Evolutionary conservation across 495 filamentous ascomycete species (phyloP).

Genomic region (Trichocladium uniseriatum): DNA sequence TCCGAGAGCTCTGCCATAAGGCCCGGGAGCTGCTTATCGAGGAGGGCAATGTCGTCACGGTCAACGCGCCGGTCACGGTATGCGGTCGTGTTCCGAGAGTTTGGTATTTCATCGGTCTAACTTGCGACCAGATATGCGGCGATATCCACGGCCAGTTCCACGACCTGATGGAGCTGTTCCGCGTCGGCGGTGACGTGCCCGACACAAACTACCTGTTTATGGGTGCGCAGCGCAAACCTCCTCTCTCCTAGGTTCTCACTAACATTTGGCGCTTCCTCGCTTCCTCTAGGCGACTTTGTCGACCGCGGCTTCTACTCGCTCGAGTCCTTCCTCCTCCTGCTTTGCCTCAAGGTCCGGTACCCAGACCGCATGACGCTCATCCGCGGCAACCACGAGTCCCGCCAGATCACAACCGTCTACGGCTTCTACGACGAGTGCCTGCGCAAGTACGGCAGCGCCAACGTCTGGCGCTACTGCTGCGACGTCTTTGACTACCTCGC

Average conservation of each 20-base stretch:
- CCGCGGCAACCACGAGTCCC: slow-evolving; percentile 92
- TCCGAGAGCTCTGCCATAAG: slow-evolving; percentile 95
- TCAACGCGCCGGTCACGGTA: slow-evolving; percentile 90
- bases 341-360: slow-evolving; percentile 95
- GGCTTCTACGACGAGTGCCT: slow-evolving; percentile 99
- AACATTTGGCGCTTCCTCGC: not conserved
- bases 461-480: slow-evolving; percentile 98
- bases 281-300: slow-evolving; percentile 71
- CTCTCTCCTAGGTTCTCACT: not conserved
- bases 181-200: slow-evolving; percentile 88
- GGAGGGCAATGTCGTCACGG: slow-evolving; percentile 94
- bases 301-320: slow-evolving; percentile 97
- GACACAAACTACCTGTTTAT: slow-evolving; percentile 99
- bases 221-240: slow-evolving; percentile 40
- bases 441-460: slow-evolving; percentile 93
- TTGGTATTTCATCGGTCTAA: not conserved
- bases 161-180: slow-evolving; percentile 96
- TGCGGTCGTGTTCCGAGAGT: not conserved
- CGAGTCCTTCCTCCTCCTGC: slow-evolving; percentile 87
- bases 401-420: slow-evolving; percentile 96
- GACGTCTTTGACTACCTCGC: slow-evolving; percentile 98
- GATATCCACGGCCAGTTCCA: slow-evolving; percentile 99
- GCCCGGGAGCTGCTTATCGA: slow-evolving; percentile 93
- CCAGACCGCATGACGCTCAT: slow-evolving; percentile 96
- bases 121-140: slow-evolving; percentile 65